Conservation (phyloP, 139 green algal species). For the Chlorella sp. region DNA sequence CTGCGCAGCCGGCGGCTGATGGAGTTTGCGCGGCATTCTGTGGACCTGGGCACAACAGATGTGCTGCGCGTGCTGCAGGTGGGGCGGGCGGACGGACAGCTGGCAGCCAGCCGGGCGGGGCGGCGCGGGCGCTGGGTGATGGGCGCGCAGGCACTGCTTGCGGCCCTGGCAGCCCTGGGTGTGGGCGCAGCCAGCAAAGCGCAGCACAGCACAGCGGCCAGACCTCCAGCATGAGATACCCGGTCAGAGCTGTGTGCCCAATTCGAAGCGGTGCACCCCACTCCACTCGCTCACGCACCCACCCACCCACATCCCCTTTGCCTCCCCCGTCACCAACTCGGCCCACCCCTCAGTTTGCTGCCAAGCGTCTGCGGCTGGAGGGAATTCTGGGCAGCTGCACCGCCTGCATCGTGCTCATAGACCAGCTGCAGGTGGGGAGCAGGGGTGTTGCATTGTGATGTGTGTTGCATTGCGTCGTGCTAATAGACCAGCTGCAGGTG, state of each 20-base stretch:
- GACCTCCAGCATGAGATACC: neutral
- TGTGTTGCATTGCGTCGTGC: slow-evolving; percentile 85
- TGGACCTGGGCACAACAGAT: slow-evolving; percentile 60
- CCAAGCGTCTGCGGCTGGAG: slow-evolving; percentile 32
- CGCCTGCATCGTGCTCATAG: slow-evolving; percentile 80
- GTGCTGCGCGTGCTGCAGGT: slow-evolving; percentile 40
- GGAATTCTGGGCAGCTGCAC: slow-evolving; percentile 83
- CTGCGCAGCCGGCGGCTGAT: slow-evolving; percentile 59
- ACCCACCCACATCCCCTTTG: too few species aligned
- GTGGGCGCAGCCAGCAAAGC: neutral
- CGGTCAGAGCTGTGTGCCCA: neutral
- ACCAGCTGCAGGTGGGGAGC: slow-evolving; percentile 45
- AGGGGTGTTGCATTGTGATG: too few species aligned
- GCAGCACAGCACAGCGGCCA: neutral
- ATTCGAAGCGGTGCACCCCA: neutral
- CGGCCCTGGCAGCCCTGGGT: too few species aligned
- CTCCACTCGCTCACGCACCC: neutral
- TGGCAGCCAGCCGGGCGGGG: neutral
- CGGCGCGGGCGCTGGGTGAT: too few species aligned
- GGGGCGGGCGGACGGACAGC: neutral
- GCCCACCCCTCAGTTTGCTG: slow-evolving; percentile 27
- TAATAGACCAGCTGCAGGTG: slow-evolving; percentile 65
- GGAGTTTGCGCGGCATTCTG: slow-evolving; percentile 55
- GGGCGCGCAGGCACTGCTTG: neutral
- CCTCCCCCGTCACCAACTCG: too few species aligned